A percentile compares a stretch with the other conserved stretches of the same genome.
Evolutionary conservation across 2,329 filamentous ascomycete genomes (phyloP).

Genomic region (Xylariaceae sp.): DNA sequence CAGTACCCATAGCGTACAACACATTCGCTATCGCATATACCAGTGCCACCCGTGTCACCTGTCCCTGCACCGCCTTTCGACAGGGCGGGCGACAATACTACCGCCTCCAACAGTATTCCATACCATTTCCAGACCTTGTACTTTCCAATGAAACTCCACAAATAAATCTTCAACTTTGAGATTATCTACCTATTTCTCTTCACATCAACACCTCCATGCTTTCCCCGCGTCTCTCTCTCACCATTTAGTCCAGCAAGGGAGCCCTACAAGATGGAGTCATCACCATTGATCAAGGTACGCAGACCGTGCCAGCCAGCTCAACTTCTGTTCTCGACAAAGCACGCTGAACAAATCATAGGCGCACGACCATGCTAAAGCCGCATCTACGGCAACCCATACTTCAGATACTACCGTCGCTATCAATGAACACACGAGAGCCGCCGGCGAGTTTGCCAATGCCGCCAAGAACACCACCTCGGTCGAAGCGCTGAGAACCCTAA

Average conservation of each 20-base stretch:
- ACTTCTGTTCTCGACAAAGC: conserved; percentile 1
- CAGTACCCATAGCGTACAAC: too few species aligned
- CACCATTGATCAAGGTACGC: conserved; percentile 69
- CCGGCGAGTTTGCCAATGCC: conserved; percentile 85
- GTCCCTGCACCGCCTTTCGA: too few species aligned
- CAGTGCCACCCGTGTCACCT: too few species aligned
- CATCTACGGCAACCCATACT: conserved; percentile 76
- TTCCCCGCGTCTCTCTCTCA: background rate
- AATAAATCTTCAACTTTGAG: too few species aligned
- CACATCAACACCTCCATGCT: background rate
- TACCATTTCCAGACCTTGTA: too few species aligned
- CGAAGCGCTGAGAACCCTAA: conserved; percentile 82
- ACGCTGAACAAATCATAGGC: conserved; percentile 58
- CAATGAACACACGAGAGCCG: conserved; percentile 86
- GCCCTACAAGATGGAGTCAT: conserved; percentile 65
- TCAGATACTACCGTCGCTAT: conserved; percentile 80
- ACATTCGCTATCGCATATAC: too few species aligned
- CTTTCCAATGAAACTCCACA: too few species aligned
- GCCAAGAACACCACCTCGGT: conserved; percentile 70
- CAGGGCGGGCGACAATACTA: too few species aligned
- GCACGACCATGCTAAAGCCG: conserved; percentile 86
- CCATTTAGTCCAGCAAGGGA: conserved; percentile 2
- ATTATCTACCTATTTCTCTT: background rate
- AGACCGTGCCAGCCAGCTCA: background rate
- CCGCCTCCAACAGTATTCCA: too few species aligned